Conservation (phyloP, 495 filamentous ascomycete genomes). For the Penicillium coffeae region DNA sequence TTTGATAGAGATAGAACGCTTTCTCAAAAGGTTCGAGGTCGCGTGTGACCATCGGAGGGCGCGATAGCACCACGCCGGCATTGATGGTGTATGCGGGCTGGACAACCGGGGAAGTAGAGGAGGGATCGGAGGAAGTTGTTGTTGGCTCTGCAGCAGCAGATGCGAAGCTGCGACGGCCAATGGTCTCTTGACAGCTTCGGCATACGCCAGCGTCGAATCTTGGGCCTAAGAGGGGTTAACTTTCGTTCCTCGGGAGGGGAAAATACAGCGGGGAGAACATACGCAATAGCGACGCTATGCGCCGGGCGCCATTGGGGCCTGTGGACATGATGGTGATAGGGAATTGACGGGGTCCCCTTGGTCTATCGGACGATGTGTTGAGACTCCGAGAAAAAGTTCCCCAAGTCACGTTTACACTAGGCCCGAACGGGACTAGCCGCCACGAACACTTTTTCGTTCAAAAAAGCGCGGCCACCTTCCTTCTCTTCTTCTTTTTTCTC, state of each 20-base stretch:
- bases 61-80: slow-evolving; percentile 78
- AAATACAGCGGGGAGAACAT: slow-evolving; percentile 17
- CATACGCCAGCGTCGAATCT: slow-evolving; percentile 45
- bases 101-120: slow-evolving; percentile 33
- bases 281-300: slow-evolving; percentile 40
- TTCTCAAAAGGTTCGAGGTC: slow-evolving; percentile 83
- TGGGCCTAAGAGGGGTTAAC: slow-evolving; percentile 27
- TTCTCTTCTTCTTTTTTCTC: slow-evolving; percentile 27
- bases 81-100: slow-evolving; percentile 61
- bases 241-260: slow-evolving; percentile 3
- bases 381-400: slow-evolving; percentile 43
- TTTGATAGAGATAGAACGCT: slow-evolving; percentile 93
- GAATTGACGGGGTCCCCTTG: slow-evolving; percentile 7
- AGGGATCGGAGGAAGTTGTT: slow-evolving; percentile 18
- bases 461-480: slow-evolving; percentile 2
- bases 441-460: slow-evolving; percentile 15
- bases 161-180: slow-evolving; percentile 45
- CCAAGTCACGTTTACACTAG: slow-evolving; percentile 32
- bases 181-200: slow-evolving; percentile 48
- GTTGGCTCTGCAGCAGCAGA: slow-evolving; percentile 36
- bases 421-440: slow-evolving; percentile 18
- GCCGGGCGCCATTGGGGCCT: slow-evolving; percentile 44
- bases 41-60: slow-evolving; percentile 82
- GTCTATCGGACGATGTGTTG: slow-evolving; percentile 4
- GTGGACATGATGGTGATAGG: slow-evolving; percentile 34